These are phyloP conservation scores for Punica granatum DNA, from an alignment of 345 rosid species.

Conservation along the genomic window DNA sequence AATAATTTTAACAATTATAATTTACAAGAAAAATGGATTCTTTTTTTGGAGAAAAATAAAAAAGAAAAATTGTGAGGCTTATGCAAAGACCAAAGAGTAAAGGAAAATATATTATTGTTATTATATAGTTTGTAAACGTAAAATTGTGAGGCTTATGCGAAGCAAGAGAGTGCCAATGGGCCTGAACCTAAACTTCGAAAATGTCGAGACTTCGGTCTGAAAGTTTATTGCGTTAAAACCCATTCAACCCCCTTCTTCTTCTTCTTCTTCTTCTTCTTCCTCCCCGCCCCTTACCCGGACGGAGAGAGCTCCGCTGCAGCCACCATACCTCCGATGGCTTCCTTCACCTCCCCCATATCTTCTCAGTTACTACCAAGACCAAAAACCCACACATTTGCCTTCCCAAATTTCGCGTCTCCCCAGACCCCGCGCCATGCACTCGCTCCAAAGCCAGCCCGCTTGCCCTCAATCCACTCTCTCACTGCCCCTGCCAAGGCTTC, in stretches of 20 bases:
- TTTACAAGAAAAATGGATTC: too few relatives aligned
- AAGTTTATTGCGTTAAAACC: background rate
- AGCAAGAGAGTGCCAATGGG: background rate
- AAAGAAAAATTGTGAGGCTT: too few relatives aligned
- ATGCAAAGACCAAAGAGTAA: too few relatives aligned
- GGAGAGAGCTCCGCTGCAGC: background rate
- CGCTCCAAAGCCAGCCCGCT: background rate
- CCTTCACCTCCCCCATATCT: background rate
- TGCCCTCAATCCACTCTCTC: constrained; percentile 1
- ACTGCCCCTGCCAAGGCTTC: constrained; percentile 5
- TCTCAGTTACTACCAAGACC: background rate
- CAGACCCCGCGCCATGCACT: background rate
- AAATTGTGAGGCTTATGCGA: too few relatives aligned
- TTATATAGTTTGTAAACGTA: too few relatives aligned
- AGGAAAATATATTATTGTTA: too few relatives aligned
- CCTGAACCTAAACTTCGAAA: background rate
- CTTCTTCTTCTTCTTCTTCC: too few relatives aligned
- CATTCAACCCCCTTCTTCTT: background rate
- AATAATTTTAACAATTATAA: too few relatives aligned
- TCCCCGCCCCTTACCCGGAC: too few relatives aligned
- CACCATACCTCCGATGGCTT: constrained; percentile 5
- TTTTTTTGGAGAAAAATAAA: too few relatives aligned
- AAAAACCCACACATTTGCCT: background rate
- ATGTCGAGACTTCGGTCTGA: background rate
- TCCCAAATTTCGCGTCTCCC: background rate